phyloP scores from a whole-genome alignment of 2,329 filamentous ascomycete species.

The Paracoccidioides lutzii region DNA sequence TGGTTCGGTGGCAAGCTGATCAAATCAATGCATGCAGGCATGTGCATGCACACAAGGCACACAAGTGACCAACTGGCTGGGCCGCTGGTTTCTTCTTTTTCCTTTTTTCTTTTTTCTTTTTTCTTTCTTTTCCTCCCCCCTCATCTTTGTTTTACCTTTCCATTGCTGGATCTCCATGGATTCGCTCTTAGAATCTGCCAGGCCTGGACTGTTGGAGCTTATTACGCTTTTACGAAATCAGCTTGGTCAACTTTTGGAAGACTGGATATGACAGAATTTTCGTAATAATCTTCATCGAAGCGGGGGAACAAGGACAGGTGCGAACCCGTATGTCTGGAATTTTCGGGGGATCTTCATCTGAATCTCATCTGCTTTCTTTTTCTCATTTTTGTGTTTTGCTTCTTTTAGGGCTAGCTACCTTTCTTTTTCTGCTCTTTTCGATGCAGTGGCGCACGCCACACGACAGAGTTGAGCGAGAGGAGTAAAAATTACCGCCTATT shows the following conservation, averaged over 20 bases:
- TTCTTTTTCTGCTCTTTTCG: neutral
- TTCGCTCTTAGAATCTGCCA: neutral
- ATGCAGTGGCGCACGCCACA: neutral
- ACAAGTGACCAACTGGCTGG: constrained; percentile 1
- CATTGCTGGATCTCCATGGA: neutral
- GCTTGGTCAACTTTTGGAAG: neutral
- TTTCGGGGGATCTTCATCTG: no score
- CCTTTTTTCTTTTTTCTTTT: neutral
- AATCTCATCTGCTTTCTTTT: neutral
- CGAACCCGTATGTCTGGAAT: neutral
- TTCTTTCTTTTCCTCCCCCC: neutral
- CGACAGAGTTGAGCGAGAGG: neutral
- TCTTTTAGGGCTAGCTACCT: constrained; percentile 1
- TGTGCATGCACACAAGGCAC: neutral
- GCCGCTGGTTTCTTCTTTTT: neutral
- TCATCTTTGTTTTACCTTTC: neutral
- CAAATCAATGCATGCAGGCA: neutral
- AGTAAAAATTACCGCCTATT: neutral
- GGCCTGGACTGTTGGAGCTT: no score
- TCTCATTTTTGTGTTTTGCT: neutral
- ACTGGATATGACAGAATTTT: neutral
- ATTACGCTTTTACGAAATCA: neutral
- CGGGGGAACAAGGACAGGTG: neutral
- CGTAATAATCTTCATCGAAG: neutral
- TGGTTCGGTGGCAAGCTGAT: neutral